These are phyloP conservation scores for Phaeodactylum tricornutum DNA, from an alignment of 108 stramenopile species.

Conservation along the genomic window DNA sequence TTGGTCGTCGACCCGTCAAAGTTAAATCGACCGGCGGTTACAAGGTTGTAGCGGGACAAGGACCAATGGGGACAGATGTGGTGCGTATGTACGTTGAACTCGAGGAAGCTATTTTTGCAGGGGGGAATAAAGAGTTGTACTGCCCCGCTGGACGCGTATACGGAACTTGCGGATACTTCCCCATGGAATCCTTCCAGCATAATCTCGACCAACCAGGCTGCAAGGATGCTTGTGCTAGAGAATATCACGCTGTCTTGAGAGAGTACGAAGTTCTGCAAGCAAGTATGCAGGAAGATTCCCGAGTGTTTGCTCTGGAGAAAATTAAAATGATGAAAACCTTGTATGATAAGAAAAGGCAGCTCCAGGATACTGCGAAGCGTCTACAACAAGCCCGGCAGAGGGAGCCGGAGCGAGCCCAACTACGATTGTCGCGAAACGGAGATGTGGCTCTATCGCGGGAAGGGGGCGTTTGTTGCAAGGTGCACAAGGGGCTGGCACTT, in stretches of 20 bases:
- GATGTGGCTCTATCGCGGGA: slow-evolving; percentile 63
- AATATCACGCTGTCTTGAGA: slow-evolving; percentile 21
- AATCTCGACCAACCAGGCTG: not conserved
- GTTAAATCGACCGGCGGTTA: slow-evolving; percentile 49
- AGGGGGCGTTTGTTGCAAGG: slow-evolving; percentile 71
- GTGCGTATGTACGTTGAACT: slow-evolving; percentile 60
- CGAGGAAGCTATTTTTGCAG: slow-evolving; percentile 37
- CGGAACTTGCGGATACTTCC: slow-evolving; percentile 71
- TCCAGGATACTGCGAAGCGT: slow-evolving; percentile 23
- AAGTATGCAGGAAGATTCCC: slow-evolving; percentile 11
- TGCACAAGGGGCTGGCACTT: slow-evolving; percentile 41
- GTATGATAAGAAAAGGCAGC: slow-evolving; percentile 22
- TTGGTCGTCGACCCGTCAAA: slow-evolving; percentile 29
- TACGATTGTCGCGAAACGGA: slow-evolving; percentile 42
- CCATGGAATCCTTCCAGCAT: not conserved
- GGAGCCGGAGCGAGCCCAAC: slow-evolving; percentile 45
- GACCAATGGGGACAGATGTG: slow-evolving; percentile 55
- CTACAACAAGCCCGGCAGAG: slow-evolving; percentile 34
- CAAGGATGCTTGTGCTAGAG: slow-evolving; percentile 30
- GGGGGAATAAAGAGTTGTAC: slow-evolving; percentile 35
- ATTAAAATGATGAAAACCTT: slow-evolving; percentile 22
- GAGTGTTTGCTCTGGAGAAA: slow-evolving; percentile 19
- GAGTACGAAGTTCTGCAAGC: slow-evolving; percentile 18
- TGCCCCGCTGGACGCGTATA: slow-evolving; percentile 63
- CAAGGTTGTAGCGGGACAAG: slow-evolving; percentile 46